Conservation (phyloP, 2,329 filamentous ascomycete species). For the Ophiocordyceps camponoti-floridani region DNA sequence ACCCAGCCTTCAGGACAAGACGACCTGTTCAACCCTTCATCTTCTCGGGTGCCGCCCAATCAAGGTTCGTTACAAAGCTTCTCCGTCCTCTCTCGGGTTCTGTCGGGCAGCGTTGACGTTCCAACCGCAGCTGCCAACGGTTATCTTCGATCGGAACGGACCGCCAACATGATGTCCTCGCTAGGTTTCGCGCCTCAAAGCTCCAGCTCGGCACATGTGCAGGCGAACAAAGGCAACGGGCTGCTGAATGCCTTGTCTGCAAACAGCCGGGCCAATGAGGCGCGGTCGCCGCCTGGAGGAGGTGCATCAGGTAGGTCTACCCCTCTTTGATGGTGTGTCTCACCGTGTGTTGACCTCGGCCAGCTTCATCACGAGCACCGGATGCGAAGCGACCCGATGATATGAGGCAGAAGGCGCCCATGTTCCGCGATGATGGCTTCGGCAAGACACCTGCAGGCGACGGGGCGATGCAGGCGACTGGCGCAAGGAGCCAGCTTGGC, state of each 20-base stretch:
- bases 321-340: not conserved
- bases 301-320: constrained; percentile 9
- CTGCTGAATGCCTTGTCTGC: constrained; percentile 46
- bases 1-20: constrained; percentile 34
- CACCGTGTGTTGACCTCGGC: constrained; percentile 6
- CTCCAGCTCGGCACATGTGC: constrained; percentile 15
- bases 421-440: constrained; percentile 24
- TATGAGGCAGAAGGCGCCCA: constrained; percentile 22
- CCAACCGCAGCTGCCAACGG: constrained; percentile 40
- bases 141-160: constrained; percentile 38
- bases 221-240: constrained; percentile 36
- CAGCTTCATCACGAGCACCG: constrained; percentile 20
- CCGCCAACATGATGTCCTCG: constrained; percentile 31
- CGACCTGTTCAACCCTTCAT: constrained; percentile 23
- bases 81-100: constrained; percentile 26
- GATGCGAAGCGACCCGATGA: constrained; percentile 21
- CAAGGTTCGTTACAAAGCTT: constrained; percentile 28
- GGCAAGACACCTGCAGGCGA: constrained; percentile 17
- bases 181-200: constrained; percentile 33
- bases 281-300: constrained; percentile 27
- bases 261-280: constrained; percentile 31
- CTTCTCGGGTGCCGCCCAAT: constrained; percentile 16
- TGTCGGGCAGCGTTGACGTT: constrained; percentile 34
- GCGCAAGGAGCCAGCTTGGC: constrained; percentile 23
- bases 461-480: constrained; percentile 11